Percentiles rank a stretch among this genome's conserved stretches.
Conservation (phyloP, 2,329 filamentous ascomycete genomes). For the Colletotrichum graminicola region DNA sequence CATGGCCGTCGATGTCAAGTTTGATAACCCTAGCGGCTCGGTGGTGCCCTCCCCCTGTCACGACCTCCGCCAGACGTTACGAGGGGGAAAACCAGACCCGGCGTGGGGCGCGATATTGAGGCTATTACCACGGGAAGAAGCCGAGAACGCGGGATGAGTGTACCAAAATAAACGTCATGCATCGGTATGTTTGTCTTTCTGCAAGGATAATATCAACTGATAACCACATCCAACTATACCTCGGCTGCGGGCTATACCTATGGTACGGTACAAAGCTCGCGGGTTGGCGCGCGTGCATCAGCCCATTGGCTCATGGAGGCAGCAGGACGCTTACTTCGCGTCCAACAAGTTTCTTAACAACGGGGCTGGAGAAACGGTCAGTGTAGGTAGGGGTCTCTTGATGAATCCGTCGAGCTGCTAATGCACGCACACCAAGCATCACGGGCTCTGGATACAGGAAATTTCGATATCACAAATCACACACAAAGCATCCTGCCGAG, state of each 20-base stretch:
- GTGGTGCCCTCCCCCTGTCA: not conserved
- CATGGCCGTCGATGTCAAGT: not conserved
- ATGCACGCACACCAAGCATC: not conserved
- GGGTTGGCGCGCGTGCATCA: no score
- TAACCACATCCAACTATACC: not conserved
- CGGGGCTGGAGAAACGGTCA: not conserved
- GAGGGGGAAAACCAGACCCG: not conserved
- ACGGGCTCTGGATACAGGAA: not conserved
- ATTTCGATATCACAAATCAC: not conserved
- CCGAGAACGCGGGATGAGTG: not conserved
- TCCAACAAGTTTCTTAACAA: not conserved
- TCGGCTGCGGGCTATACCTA: not conserved
- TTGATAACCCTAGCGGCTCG: not conserved
- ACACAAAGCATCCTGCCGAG: not conserved
- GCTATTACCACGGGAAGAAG: not conserved
- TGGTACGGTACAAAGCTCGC: no score
- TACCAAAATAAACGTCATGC: not conserved
- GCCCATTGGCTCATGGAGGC: no score
- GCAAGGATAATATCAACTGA: not conserved
- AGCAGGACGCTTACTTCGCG: not conserved
- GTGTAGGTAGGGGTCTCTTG: no score
- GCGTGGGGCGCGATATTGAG: not conserved
- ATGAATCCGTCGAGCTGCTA: not conserved
- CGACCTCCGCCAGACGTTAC: no score
- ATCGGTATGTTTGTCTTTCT: not conserved